phyloP scores from a whole-genome alignment of 768 basidiomycete genomes.

The Macrolepiota fuliginosa region DNA sequence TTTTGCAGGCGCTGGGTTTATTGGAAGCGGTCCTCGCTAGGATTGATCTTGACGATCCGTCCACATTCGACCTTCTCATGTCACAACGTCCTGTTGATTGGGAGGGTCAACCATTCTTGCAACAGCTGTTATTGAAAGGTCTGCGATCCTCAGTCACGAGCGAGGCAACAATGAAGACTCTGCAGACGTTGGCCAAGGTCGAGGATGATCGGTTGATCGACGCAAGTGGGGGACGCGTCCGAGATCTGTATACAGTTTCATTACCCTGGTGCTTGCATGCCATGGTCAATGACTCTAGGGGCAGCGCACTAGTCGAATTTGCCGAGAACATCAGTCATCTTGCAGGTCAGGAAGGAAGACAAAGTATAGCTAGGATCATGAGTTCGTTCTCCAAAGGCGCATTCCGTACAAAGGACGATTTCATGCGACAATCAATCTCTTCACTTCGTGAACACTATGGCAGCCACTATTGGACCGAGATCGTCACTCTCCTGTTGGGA shows the following conservation, averaged over 20 bases:
- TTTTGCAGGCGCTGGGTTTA: constrained; percentile 61
- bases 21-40: constrained; percentile 63
- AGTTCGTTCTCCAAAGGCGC: constrained; percentile 82
- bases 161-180: constrained; percentile 60
- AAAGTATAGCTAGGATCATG: constrained; percentile 87
- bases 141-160: constrained; percentile 77
- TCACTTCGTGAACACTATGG: constrained; percentile 86
- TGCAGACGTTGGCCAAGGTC: constrained; percentile 61
- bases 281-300: constrained; percentile 56
- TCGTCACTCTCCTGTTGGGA: constrained; percentile 83
- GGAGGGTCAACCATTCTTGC: constrained; percentile 62
- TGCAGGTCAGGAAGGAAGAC: constrained; percentile 68
- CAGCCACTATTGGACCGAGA: constrained; percentile 70
- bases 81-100: constrained; percentile 70
- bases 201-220: constrained; percentile 69
- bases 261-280: constrained; percentile 89
- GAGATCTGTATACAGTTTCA: constrained; percentile 78
- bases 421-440: constrained; percentile 83
- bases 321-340: constrained; percentile 70
- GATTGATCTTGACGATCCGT: constrained; percentile 67
- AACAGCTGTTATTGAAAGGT: constrained; percentile 71
- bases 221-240: constrained; percentile 62
- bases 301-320: constrained; percentile 63
- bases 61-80: constrained; percentile 66
- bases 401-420: constrained; percentile 92